Percentiles rank a stretch among this genome's conserved stretches.
Evolutionary conservation across 179 eudicot genomes (phyloP).

Genomic region (Pouteria campechiana): DNA sequence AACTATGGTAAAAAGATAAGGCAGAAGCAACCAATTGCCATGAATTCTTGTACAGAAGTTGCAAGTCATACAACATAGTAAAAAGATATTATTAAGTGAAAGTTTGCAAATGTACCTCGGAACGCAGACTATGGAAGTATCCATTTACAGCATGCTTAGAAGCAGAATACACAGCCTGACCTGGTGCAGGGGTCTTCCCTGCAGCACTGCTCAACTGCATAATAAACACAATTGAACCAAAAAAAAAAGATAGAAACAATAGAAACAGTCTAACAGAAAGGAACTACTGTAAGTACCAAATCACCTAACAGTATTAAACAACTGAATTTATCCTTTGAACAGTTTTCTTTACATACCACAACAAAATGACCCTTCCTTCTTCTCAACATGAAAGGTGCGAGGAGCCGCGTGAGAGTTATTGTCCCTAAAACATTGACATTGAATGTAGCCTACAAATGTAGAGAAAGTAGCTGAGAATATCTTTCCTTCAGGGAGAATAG

Average conservation of each 20-base stretch:
- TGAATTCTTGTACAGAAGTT: neutral
- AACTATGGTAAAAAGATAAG: neutral
- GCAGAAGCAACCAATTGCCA: neutral
- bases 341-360: slow-evolving; percentile 56
- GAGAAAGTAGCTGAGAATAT: neutral
- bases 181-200: slow-evolving; percentile 91
- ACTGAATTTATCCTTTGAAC: neutral
- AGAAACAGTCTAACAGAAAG: neutral
- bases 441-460: slow-evolving; percentile 52
- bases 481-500: neutral
- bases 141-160: slow-evolving; percentile 88
- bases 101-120: slow-evolving; percentile 49
- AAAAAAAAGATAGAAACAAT: neutral
- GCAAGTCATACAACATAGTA: neutral
- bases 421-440: slow-evolving; percentile 80
- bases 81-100: neutral
- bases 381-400: slow-evolving; percentile 72
- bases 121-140: slow-evolving; percentile 82
- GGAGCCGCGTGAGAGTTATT: slow-evolving; percentile 71
- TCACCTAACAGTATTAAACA: neutral
- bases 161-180: slow-evolving; percentile 91
- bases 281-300: neutral
- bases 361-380: slow-evolving; percentile 89
- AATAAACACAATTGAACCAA: slow-evolving; percentile 2
- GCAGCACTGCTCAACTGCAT: slow-evolving; percentile 98